A percentile compares a stretch with the other conserved stretches of the same genome.
phyloP scores from a whole-genome alignment of 1,284 basidiomycete genomes.

The Trametes sp. region DNA sequence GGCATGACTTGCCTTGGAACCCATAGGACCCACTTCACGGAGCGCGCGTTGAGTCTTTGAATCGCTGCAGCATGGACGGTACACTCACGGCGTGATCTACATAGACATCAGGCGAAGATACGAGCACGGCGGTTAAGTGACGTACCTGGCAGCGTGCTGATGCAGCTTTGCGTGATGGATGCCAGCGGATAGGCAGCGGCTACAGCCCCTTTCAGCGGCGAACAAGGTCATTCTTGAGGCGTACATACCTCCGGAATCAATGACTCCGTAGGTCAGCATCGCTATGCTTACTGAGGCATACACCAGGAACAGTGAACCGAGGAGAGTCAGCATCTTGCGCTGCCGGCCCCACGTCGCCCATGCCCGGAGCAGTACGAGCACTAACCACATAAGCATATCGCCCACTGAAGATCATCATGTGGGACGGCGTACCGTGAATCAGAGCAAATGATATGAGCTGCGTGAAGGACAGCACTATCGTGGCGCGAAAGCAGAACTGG shows the following conservation, averaged over 20 bases:
- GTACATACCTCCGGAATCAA: conserved; percentile 19
- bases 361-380: conserved; percentile 30
- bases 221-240: not conserved
- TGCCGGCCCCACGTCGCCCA: conserved; percentile 32
- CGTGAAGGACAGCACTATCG: conserved; percentile 20
- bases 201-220: not conserved
- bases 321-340: conserved; percentile 19
- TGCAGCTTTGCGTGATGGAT: conserved; percentile 17
- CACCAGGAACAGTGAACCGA: conserved; percentile 18
- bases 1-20: conserved; percentile 12
- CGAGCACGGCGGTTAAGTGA: not conserved
- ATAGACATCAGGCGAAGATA: not conserved
- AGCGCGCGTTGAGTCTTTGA: not conserved
- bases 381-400: conserved; percentile 11
- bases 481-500: conserved; percentile 27
- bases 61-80: not conserved
- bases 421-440: conserved; percentile 23
- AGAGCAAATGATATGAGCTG: conserved; percentile 27
- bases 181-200: conserved; percentile 22
- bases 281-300: conserved; percentile 21
- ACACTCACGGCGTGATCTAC: conserved; percentile 22
- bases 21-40: conserved; percentile 19
- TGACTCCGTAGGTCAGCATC: conserved; percentile 21
- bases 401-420: not conserved
- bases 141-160: conserved; percentile 22